These are phyloP conservation scores for Colletotrichum sp. DNA, from an alignment of 2,329 filamentous ascomycete species.

Conservation along the genomic window DNA sequence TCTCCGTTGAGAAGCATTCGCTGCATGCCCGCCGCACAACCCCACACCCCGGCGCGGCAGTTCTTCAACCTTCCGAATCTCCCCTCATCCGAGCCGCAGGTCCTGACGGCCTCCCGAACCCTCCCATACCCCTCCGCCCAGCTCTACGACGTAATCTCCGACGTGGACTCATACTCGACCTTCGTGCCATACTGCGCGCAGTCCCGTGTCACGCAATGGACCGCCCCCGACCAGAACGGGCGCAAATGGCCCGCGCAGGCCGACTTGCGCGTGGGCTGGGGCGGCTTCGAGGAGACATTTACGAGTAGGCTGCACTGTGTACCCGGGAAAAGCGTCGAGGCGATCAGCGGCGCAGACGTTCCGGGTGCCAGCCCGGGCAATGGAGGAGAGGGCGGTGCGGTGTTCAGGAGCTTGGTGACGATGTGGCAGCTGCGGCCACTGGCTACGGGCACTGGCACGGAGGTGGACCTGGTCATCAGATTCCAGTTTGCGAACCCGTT, in stretches of 20 bases:
- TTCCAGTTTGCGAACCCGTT: constrained; percentile 91
- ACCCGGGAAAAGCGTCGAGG: constrained; percentile 75
- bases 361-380: constrained; percentile 28
- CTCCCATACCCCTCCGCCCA: constrained; percentile 74
- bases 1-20: not conserved
- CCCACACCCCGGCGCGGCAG: not conserved
- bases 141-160: constrained; percentile 87
- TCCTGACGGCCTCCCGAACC: constrained; percentile 73
- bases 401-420: constrained; percentile 74
- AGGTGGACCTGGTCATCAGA: constrained; percentile 77
- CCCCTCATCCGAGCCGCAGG: constrained; percentile 50
- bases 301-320: constrained; percentile 81
- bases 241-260: constrained; percentile 74
- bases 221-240: constrained; percentile 53
- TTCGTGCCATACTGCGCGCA: constrained; percentile 93
- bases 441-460: constrained; percentile 52
- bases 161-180: constrained; percentile 80
- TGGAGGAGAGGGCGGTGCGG: constrained; percentile 35
- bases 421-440: constrained; percentile 69
- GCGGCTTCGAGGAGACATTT: constrained; percentile 83
- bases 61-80: constrained; percentile 27
- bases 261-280: constrained; percentile 85
- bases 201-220: constrained; percentile 80
- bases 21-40: not conserved
- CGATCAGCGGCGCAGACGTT: constrained; percentile 68